Evolutionary conservation across 2,329 filamentous ascomycete genomes (phyloP), one percentile per base, ranked within the genome.

Genomic region (Uncinocarpus reesii): DNA sequence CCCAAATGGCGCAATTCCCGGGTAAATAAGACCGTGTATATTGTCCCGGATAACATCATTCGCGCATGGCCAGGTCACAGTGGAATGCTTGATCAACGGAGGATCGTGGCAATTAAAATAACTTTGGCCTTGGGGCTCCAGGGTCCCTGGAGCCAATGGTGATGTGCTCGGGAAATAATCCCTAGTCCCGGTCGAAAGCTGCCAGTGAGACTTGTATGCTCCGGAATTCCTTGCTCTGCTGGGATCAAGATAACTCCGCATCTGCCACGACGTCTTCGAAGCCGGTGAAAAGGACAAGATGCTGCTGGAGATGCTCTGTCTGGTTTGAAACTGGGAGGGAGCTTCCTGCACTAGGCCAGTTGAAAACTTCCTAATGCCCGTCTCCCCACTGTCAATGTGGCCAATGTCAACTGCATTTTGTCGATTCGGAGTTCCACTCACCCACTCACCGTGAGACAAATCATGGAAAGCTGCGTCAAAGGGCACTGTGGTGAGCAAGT

Each of bases 61-160:
- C 45, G 45, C 18, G 34, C 36, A 48, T 23, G 16, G 21, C 20
- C 37, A 48, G 15, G 46, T 48, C 38, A 42, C 28, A 18, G 29
- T 35, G 31, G 37, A 37, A 42, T 23, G 28, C 36, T 42, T 48
- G 46, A 48, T 48, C 37, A 43, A 37, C 38, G 37, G 38, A 48
- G 38, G 38, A 42, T 42, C 46, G 46, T 48, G 46, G 46, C 36
- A 41, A 47, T 48, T 42, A 36, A 42, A 28, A 31, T 42, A 37
- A 43, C 21, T 42, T 37, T 40, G 24, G 23, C 35, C 16, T 47
- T 47, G 24, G 34, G 7, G 4, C 36, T 20, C 45, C n/a, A 18
- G 16, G 13, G 11, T 11, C 35, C 36, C 26, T 34, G 16, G n/a
- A 28, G 20, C 45, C 45, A 41, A 47, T 41, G 18, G 45, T 41